Percentiles rank a stretch among this genome's conserved stretches.
Conservation (phyloP, 148 eudicot species). For the Heliamphora exappendiculata region DNA sequence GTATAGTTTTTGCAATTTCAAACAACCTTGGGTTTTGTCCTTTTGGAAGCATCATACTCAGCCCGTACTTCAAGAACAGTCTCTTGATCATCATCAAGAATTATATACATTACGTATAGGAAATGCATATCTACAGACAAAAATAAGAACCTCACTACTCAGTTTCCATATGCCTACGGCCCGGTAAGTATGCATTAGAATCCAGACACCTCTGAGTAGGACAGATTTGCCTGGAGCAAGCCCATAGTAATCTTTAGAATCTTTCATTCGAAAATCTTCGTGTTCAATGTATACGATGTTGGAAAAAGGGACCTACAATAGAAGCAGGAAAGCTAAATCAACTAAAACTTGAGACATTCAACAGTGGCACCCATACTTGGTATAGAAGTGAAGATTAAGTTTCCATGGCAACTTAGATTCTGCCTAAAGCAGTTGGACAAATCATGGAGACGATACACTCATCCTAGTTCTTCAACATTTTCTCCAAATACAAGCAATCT, state of each 20-base stretch:
- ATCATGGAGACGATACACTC: no score
- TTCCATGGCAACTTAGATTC: background rate
- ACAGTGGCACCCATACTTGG: no score
- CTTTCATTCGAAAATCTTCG: slow-evolving; percentile 83
- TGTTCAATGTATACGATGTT: slow-evolving; percentile 81
- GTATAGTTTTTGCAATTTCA: slow-evolving; percentile 32
- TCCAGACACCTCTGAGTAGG: slow-evolving; percentile 50
- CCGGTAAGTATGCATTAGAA: background rate
- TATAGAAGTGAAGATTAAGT: background rate
- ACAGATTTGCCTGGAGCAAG: slow-evolving; percentile 94
- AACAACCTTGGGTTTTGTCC: slow-evolving; percentile 77
- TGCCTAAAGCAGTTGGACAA: slow-evolving; percentile 27
- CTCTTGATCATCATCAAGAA: slow-evolving; percentile 75
- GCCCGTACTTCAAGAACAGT: slow-evolving; percentile 77
- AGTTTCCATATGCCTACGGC: background rate
- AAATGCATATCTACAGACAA: slow-evolving; percentile 62
- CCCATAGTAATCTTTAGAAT: slow-evolving; percentile 96
- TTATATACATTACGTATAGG: slow-evolving; percentile 77
- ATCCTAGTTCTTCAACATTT: no score
- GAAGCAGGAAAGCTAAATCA: slow-evolving; percentile 2
- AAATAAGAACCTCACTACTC: background rate
- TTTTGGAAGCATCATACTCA: slow-evolving; percentile 88
- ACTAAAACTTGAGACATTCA: slow-evolving; percentile 9
- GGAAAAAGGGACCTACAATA: slow-evolving; percentile 71
- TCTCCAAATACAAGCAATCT: background rate